Conservation (phyloP, 1,139 yeast genomes). For the Magnusiomyces paraingens region DNA sequence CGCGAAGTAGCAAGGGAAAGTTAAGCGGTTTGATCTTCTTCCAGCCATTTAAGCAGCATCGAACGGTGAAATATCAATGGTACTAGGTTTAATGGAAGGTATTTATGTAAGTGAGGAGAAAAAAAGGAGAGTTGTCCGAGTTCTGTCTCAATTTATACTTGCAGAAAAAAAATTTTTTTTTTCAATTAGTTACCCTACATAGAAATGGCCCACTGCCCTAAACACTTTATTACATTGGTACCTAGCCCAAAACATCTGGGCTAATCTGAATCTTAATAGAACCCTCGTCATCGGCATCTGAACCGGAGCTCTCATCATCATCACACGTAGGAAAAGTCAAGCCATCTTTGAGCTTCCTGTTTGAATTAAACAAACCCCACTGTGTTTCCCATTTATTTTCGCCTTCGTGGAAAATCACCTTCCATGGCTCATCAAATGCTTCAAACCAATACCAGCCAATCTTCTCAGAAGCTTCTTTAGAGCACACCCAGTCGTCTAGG, state of each 20-base stretch:
- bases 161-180: too few relatives aligned
- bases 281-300: neutral
- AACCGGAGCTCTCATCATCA: too few relatives aligned
- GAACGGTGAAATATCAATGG: slow-evolving; percentile 22
- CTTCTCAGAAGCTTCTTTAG: slow-evolving; percentile 24
- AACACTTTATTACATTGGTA: too few relatives aligned
- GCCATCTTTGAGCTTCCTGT: slow-evolving; percentile 41
- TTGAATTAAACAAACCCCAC: slow-evolving; percentile 57
- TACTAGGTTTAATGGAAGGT: slow-evolving; percentile 31
- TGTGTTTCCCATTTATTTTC: slow-evolving; percentile 58
- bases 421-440: slow-evolving; percentile 74
- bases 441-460: slow-evolving; percentile 60
- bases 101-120: slow-evolving; percentile 20
- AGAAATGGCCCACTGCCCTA: too few relatives aligned
- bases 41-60: slow-evolving; percentile 32
- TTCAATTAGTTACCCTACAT: too few relatives aligned
- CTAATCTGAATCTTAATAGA: neutral
- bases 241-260: too few relatives aligned
- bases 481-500: slow-evolving; percentile 49
- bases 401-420: slow-evolving; percentile 44
- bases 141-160: too few relatives aligned
- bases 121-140: slow-evolving; percentile 9
- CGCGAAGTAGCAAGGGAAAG: slow-evolving; percentile 23
- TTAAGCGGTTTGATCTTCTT: slow-evolving; percentile 25
- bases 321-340: slow-evolving; percentile 12